Conservation (phyloP, 768 basidiomycete genomes). For the Phanerodontia chrysosporium region DNA sequence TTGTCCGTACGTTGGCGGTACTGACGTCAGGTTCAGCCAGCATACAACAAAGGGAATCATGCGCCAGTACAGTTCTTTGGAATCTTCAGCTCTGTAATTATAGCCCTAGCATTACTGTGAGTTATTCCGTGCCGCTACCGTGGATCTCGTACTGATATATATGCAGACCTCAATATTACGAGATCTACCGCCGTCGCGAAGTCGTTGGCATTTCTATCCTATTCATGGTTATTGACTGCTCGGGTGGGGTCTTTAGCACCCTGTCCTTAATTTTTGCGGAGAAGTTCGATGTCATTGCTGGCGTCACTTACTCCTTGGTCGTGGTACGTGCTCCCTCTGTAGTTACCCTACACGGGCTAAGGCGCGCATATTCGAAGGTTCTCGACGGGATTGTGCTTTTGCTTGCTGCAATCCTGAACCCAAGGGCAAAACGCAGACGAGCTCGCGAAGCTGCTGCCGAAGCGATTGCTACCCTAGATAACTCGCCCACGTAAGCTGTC, state of each 20-base stretch:
- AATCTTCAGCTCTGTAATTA: constrained; percentile 51
- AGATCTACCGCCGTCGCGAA: constrained; percentile 62
- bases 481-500: background rate
- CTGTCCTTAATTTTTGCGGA: constrained; percentile 65
- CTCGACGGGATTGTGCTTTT: constrained; percentile 60
- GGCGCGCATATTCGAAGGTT: constrained; percentile 31
- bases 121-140: background rate
- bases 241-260: constrained; percentile 66
- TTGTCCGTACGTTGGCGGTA: background rate
- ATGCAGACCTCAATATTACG: constrained; percentile 62
- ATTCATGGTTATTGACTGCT: constrained; percentile 67
- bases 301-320: constrained; percentile 58
- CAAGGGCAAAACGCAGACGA: constrained; percentile 40
- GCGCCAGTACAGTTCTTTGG: constrained; percentile 52
- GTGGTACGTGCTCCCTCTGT: constrained; percentile 28
- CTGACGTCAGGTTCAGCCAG: constrained; percentile 31
- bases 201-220: constrained; percentile 64
- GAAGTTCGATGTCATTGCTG: constrained; percentile 59
- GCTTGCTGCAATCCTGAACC: constrained; percentile 63
- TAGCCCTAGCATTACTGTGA: constrained; percentile 47
- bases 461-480: background rate
- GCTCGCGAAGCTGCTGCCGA: constrained; percentile 12
- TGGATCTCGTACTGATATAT: background rate
- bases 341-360: background rate
- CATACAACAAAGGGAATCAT: constrained; percentile 30